These are phyloP conservation scores for Mayamaea pseudoterrestris DNA, from an alignment of 108 stramenopile species.

Conservation along the genomic window DNA sequence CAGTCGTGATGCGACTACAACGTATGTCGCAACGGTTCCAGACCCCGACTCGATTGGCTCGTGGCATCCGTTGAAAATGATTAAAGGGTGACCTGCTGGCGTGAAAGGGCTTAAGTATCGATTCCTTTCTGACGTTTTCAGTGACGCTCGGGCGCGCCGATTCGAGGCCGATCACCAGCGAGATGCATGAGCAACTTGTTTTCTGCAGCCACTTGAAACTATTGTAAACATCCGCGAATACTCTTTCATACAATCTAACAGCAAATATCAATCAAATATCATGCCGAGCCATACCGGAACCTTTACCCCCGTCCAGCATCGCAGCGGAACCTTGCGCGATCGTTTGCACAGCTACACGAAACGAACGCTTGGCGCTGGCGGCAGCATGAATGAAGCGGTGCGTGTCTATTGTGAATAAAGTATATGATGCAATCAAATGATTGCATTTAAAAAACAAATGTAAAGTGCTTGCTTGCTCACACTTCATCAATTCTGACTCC, in stretches of 20 bases:
- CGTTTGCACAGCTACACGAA: conserved; percentile 78
- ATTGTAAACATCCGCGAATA: too few species aligned
- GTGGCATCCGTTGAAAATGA: too few species aligned
- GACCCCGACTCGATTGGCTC: too few species aligned
- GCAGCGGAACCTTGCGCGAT: conserved; percentile 71
- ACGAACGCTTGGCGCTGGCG: conserved; percentile 82
- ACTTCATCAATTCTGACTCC: conserved; percentile 1
- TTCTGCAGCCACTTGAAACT: too few species aligned
- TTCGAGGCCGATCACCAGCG: too few species aligned
- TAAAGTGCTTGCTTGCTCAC: not conserved
- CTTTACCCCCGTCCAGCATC: conserved; percentile 77
- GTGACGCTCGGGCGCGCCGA: too few species aligned
- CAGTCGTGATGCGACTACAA: too few species aligned
- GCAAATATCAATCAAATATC: not conserved
- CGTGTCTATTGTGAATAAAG: conserved; percentile 8
- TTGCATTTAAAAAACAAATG: not conserved
- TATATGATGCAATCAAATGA: not conserved
- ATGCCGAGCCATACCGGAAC: conserved; percentile 37
- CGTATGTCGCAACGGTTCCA: too few species aligned
- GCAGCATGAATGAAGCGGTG: conserved; percentile 79
- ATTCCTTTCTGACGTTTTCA: too few species aligned
- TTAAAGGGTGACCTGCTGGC: too few species aligned
- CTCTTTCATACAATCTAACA: not conserved
- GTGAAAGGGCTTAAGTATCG: too few species aligned
- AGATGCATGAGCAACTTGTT: too few species aligned